A percentile compares a stretch with the other conserved stretches of the same genome.
These are phyloP conservation scores for Thozetella sp. DNA, from an alignment of 495 filamentous ascomycete species.

Conservation along the genomic window DNA sequence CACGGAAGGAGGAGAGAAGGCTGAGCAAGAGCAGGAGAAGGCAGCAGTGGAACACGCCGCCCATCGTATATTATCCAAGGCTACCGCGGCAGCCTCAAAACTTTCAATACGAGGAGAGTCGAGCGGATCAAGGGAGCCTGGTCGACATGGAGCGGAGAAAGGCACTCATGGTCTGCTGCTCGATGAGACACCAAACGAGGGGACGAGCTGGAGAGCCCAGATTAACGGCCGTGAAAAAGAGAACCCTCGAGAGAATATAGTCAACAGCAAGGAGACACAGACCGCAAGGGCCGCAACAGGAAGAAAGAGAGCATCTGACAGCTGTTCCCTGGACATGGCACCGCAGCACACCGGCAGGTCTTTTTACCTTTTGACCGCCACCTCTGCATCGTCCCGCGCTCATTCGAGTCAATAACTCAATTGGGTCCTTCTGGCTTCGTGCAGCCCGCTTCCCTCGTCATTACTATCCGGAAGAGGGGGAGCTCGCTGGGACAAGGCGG, in stretches of 20 bases:
- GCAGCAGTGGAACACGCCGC: not conserved
- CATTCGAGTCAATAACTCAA: not conserved
- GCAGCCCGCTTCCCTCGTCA: not conserved
- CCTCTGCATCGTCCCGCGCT: not conserved
- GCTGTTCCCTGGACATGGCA: not conserved
- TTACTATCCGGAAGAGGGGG: not conserved
- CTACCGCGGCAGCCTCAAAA: not conserved
- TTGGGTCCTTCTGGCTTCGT: not conserved
- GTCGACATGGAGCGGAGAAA: too few species aligned
- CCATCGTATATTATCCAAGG: not conserved
- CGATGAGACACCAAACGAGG: too few species aligned
- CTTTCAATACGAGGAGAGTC: too few species aligned
- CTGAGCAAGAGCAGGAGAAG: not conserved
- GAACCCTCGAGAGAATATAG: too few species aligned
- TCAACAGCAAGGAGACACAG: too few species aligned
- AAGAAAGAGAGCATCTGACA: not conserved
- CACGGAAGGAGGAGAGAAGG: not conserved
- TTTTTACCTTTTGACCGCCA: not conserved
- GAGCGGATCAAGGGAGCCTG: too few species aligned
- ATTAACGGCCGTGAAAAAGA: too few species aligned
- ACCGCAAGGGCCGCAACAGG: too few species aligned
- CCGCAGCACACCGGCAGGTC: not conserved
- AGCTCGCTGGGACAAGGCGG: not conserved
- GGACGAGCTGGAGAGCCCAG: too few species aligned
- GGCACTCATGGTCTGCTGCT: too few species aligned